Conservation (phyloP, 768 basidiomycete species). For the Postia placenta region DNA sequence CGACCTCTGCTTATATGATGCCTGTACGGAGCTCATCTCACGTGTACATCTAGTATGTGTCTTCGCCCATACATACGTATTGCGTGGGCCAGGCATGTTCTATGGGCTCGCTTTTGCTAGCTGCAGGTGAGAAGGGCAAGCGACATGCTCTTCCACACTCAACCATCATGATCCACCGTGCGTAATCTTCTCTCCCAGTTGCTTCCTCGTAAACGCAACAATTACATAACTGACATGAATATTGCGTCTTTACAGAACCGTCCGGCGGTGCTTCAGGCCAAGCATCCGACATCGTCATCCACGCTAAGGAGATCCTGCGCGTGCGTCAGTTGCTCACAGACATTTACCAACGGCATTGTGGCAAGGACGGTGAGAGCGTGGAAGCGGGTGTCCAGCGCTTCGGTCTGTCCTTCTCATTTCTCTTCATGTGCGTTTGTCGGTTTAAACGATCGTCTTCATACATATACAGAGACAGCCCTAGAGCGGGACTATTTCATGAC, state of each 20-base stretch:
- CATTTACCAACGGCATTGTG: constrained; percentile 89
- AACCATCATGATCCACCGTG: constrained; percentile 98
- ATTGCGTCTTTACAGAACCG: constrained; percentile 67
- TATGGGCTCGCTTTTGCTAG: constrained; percentile 92
- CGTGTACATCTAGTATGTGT: constrained; percentile 58
- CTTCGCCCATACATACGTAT: constrained; percentile 93
- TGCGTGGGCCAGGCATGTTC: constrained; percentile 93
- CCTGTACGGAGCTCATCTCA: neutral
- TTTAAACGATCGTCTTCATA: neutral
- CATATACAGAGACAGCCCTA: constrained; percentile 68
- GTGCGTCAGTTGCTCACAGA: constrained; percentile 77
- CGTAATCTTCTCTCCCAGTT: constrained; percentile 21
- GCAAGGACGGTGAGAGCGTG: constrained; percentile 53
- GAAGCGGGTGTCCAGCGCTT: constrained; percentile 69
- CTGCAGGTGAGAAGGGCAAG: constrained; percentile 86
- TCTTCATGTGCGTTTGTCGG: constrained; percentile 1
- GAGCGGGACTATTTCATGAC: constrained; percentile 98
- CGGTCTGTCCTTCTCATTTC: constrained; percentile 41
- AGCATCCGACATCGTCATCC: constrained; percentile 95
- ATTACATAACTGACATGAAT: too few relatives aligned
- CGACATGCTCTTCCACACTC: constrained; percentile 90
- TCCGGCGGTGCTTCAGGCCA: constrained; percentile 95
- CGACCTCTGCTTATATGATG: neutral
- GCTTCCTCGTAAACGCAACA: constrained; percentile 3
- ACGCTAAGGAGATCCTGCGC: constrained; percentile 92